Conservation (phyloP, 768 basidiomycete species). For the Goffeauzyma gilvescens region DNA sequence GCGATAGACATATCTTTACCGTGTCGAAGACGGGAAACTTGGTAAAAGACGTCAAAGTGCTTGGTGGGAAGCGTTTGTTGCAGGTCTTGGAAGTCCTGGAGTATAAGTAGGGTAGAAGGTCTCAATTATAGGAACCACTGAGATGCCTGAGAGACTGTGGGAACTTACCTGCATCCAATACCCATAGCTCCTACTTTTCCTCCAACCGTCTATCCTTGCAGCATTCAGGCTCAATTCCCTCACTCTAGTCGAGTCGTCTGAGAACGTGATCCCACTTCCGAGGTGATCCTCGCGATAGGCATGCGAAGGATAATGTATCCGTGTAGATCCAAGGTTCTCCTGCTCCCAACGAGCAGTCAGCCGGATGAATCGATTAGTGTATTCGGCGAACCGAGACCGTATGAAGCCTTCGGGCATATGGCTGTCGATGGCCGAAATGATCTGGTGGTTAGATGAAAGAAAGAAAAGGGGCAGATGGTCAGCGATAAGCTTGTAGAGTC, state of each 20-base stretch:
- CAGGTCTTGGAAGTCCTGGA: conserved; percentile 49
- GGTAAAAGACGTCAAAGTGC: conserved; percentile 69
- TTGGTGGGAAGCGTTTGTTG: conserved; percentile 45
- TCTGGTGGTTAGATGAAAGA: too few species aligned
- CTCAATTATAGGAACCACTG: background rate
- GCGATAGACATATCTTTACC: conserved; percentile 50
- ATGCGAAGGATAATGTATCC: conserved; percentile 50
- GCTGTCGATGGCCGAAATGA: conserved; percentile 65
- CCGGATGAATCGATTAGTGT: conserved; percentile 65
- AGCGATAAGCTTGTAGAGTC: background rate
- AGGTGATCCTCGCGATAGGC: conserved; percentile 41
- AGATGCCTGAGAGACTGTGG: background rate
- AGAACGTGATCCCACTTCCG: conserved; percentile 64
- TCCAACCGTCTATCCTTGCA: conserved; percentile 82
- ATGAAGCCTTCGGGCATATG: conserved; percentile 83
- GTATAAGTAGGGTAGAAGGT: background rate
- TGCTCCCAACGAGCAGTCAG: conserved; percentile 84
- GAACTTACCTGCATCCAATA: conserved; percentile 49
- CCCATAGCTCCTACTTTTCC: conserved; percentile 59
- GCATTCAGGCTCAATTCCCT: conserved; percentile 60
- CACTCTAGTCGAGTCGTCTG: conserved; percentile 46
- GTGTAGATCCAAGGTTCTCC: conserved; percentile 49
- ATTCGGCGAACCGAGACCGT: conserved; percentile 74
- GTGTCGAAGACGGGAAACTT: conserved; percentile 60
- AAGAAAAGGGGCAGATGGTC: background rate